Evolutionary conservation across 768 basidiomycete species (phyloP).

Genomic region (Tylopilus intermedius): DNA sequence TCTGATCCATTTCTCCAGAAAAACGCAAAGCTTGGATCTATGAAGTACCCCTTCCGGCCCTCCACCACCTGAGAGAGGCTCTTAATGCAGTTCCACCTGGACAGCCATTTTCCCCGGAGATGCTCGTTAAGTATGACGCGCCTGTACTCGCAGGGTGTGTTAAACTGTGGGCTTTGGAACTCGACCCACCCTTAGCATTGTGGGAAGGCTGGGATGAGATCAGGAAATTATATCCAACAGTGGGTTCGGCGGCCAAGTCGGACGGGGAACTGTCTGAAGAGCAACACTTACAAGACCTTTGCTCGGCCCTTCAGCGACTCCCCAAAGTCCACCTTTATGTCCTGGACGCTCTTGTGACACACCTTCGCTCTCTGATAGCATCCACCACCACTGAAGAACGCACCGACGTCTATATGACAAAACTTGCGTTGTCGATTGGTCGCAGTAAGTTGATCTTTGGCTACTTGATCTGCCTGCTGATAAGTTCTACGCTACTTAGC

Average conservation of each 20-base stretch:
- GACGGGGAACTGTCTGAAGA: slow-evolving; percentile 53
- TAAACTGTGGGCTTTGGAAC: slow-evolving; percentile 89
- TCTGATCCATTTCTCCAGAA: slow-evolving; percentile 40
- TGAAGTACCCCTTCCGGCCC: slow-evolving; percentile 77
- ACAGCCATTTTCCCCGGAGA: slow-evolving; percentile 45
- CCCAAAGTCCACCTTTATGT: slow-evolving; percentile 79
- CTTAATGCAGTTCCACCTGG: slow-evolving; percentile 65
- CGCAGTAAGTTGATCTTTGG: slow-evolving; percentile 53
- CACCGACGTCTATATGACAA: slow-evolving; percentile 77
- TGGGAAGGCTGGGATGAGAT: slow-evolving; percentile 94
- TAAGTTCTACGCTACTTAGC: slow-evolving; percentile 37
- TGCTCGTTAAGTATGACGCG: slow-evolving; percentile 72
- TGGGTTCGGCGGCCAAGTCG: slow-evolving; percentile 51
- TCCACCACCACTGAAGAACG: slow-evolving; percentile 65
- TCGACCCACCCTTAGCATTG: slow-evolving; percentile 78
- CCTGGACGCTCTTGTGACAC: slow-evolving; percentile 71
- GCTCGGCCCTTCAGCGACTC: slow-evolving; percentile 58
- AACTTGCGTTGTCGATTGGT: slow-evolving; percentile 83
- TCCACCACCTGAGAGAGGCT: slow-evolving; percentile 81
- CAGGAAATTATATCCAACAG: slow-evolving; percentile 77
- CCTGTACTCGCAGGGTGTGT: slow-evolving; percentile 81
- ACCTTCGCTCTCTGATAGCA: slow-evolving; percentile 68
- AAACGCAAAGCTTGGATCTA: slow-evolving; percentile 93
- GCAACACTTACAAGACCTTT: slow-evolving; percentile 59
- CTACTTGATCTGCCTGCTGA: not conserved